These are phyloP conservation scores for Cyclospora cayetanensis DNA, from an alignment of 169 alveolate species.

Conservation along the genomic window DNA sequence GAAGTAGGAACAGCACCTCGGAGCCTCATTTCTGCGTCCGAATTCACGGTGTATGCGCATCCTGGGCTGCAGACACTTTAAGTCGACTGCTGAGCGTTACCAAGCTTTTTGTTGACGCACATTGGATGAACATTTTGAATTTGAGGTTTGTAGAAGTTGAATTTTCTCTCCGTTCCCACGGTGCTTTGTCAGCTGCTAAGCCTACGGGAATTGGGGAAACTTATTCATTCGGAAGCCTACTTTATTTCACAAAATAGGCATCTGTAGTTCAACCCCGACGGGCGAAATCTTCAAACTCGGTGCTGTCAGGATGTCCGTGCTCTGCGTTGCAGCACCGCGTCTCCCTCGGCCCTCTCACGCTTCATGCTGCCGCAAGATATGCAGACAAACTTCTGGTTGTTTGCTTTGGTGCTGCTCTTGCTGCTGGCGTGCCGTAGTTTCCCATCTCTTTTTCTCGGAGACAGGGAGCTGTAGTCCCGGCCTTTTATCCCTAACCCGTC, in stretches of 20 bases:
- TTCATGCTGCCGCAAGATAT: background rate
- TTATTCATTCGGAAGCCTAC: background rate
- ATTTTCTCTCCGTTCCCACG: too few relatives aligned
- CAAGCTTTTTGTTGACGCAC: conserved; percentile 43
- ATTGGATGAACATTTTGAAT: conserved; percentile 53
- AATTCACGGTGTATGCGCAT: too few relatives aligned
- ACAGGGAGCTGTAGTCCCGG: background rate
- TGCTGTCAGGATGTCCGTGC: background rate
- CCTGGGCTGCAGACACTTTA: conserved; percentile 16
- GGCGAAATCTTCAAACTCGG: background rate
- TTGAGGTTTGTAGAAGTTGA: background rate
- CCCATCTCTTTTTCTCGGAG: background rate
- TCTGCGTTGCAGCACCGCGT: background rate
- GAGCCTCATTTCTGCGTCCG: too few relatives aligned
- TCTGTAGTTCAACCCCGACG: background rate
- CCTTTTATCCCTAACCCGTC: too few relatives aligned
- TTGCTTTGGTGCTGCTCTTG: background rate
- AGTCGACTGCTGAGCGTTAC: conserved; percentile 14
- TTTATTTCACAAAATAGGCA: background rate
- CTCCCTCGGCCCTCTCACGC: background rate
- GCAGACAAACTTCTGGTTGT: background rate
- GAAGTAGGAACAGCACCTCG: too few relatives aligned
- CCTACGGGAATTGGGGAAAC: conserved; percentile 47
- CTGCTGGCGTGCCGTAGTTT: conserved; percentile 3
- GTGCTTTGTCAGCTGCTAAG: background rate